These are phyloP conservation scores for Tricholoma flavovirens DNA, from an alignment of 768 basidiomycete genomes.

Conservation along the genomic window DNA sequence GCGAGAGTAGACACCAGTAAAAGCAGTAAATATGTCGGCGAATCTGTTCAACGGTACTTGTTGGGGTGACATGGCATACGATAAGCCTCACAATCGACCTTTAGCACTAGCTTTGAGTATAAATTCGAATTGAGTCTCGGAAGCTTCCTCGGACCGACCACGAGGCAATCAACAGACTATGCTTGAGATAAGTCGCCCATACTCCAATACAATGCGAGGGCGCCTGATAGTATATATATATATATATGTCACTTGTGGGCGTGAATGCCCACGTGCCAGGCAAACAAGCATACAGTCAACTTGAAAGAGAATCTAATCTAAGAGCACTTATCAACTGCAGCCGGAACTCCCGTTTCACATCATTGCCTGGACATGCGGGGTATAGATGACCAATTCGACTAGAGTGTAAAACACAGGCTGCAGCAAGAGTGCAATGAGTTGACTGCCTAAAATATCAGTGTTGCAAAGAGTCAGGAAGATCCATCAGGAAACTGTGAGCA, in stretches of 20 bases:
- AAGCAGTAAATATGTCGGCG: conserved; percentile 37
- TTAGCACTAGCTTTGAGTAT: not conserved
- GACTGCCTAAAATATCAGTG: conserved; percentile 24
- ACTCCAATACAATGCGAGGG: no score
- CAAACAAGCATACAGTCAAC: conserved; percentile 18
- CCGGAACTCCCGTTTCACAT: no score
- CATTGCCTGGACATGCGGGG: no score
- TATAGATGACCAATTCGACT: conserved; percentile 25
- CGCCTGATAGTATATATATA: no score
- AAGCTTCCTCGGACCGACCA: not conserved
- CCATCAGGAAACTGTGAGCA: no score
- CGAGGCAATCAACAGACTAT: no score
- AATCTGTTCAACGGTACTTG: conserved; percentile 43
- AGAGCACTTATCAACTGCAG: no score
- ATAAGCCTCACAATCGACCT: not conserved
- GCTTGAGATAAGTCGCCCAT: no score
- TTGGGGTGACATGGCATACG: conserved; percentile 37
- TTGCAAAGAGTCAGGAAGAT: conserved; percentile 28
- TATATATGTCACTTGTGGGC: no score
- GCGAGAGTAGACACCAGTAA: conserved; percentile 37
- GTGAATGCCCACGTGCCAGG: no score
- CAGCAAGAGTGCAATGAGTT: conserved; percentile 25
- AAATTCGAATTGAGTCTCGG: conserved; percentile 7
- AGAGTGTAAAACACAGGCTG: conserved; percentile 23
- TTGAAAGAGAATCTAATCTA: conserved; percentile 28